phyloP scores from a whole-genome alignment of 345 rosid genomes.

The Pistacia vera region DNA sequence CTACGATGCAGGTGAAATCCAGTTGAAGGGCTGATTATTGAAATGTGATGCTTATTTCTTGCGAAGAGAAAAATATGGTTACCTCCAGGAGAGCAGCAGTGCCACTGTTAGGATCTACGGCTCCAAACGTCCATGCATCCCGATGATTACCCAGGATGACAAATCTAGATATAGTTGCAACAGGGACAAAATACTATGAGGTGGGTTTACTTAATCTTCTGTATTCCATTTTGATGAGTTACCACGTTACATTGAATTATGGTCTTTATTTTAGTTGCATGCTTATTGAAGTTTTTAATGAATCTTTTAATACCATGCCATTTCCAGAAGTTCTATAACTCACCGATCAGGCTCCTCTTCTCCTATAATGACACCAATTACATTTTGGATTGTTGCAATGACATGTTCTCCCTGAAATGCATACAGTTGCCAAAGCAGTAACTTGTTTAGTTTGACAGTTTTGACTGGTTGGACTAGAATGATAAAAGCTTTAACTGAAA shows the following conservation, averaged over 20 bases:
- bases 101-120: constrained; percentile 90
- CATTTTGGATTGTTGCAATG: constrained; percentile 71
- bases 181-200: not conserved
- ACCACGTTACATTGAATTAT: not conserved
- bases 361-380: constrained; percentile 78
- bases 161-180: constrained; percentile 41
- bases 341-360: constrained; percentile 85
- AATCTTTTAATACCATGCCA: not conserved
- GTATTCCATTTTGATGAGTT: not conserved
- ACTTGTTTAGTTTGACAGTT: constrained; percentile 6
- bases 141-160: constrained; percentile 83
- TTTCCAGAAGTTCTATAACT: constrained; percentile 13
- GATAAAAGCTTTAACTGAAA: not conserved
- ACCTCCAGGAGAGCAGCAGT: constrained; percentile 86
- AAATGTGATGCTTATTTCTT: not conserved
- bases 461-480: not conserved
- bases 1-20: constrained; percentile 30
- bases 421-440: not conserved
- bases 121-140: constrained; percentile 95
- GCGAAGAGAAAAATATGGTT: constrained; percentile 1
- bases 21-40: constrained; percentile 1
- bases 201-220: not conserved
- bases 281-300: not conserved
- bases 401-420: constrained; percentile 60
- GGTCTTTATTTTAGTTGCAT: not conserved